Evolutionary conservation across 805 yeast species (phyloP).

Genomic region (Crinitomyces ghanaensis): DNA sequence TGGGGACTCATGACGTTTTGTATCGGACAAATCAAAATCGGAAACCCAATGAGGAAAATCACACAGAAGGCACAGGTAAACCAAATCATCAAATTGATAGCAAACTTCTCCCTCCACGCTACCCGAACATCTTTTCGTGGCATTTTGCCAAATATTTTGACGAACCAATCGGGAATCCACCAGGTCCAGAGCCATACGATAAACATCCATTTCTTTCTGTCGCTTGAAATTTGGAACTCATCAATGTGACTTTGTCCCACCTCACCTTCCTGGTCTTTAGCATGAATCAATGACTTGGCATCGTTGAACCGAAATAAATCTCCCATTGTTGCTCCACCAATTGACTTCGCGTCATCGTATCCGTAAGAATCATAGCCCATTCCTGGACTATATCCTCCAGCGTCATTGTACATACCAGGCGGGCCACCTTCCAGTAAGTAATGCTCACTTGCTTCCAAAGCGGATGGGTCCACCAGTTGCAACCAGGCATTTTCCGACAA

Average conservation of each 20-base stretch:
- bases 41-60: conserved; percentile 29
- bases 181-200: conserved; percentile 29
- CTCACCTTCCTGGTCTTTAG: conserved; percentile 21
- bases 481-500: conserved; percentile 32
- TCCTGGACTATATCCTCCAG: conserved; percentile 18
- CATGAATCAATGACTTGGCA: conserved; percentile 15
- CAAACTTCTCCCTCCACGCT: conserved; percentile 34
- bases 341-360: conserved; percentile 25
- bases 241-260: conserved; percentile 22
- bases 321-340: conserved; percentile 23
- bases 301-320: conserved; percentile 27
- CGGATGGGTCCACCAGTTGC: conserved; percentile 29
- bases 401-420: too few relatives aligned
- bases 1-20: conserved; percentile 27
- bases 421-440: too few relatives aligned
- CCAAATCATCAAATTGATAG: conserved; percentile 33
- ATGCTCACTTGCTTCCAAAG: conserved; percentile 23
- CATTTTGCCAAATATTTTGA: conserved; percentile 23
- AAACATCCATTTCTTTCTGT: conserved; percentile 28
- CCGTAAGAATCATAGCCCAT: conserved; percentile 19
- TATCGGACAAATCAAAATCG: conserved; percentile 30
- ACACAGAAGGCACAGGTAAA: conserved; percentile 25
- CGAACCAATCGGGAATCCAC: conserved; percentile 30
- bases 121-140: conserved; percentile 27
- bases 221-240: conserved; percentile 21